Evolutionary conservation across 495 filamentous ascomycete species (phyloP).

Genomic region (Zalerion maritima): DNA sequence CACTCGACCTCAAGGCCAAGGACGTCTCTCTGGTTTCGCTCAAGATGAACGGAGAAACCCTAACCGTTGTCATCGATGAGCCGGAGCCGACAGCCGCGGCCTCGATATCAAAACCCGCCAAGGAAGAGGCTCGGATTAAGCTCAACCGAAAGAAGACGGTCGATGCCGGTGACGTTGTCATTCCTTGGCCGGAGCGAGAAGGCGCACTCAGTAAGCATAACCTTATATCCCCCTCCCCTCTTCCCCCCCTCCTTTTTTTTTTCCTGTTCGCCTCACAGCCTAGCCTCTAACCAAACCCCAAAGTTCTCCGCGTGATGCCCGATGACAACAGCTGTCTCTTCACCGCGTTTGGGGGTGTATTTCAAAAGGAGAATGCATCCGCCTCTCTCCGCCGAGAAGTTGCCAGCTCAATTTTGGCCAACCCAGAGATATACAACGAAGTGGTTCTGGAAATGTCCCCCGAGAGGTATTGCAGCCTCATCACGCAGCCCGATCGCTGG

Average conservation of each 20-base stretch:
- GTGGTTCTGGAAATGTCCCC: conserved; percentile 64
- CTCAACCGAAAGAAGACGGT: not conserved
- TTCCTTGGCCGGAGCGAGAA: conserved; percentile 1
- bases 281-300: conserved; percentile 8
- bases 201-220: conserved; percentile 1
- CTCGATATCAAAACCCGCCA: not conserved
- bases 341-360: conserved; percentile 67
- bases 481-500: conserved; percentile 70
- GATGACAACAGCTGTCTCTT: conserved; percentile 96
- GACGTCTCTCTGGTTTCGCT: conserved; percentile 28
- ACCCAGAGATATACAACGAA: conserved; percentile 55
- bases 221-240: not conserved
- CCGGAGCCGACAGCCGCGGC: conserved; percentile 2
- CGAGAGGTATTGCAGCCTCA: conserved; percentile 71
- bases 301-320: conserved; percentile 89
- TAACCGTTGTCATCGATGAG: conserved; percentile 49
- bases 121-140: not conserved
- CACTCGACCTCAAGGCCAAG: conserved; percentile 42
- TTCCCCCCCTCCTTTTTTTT: not conserved
- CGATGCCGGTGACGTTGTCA: conserved; percentile 1
- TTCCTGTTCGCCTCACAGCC: not conserved
- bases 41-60: conserved; percentile 66
- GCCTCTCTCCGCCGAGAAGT: conserved; percentile 66
- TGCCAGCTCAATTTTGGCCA: conserved; percentile 59
- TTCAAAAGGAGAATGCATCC: conserved; percentile 54